Base-by-base conservation (phyloP, 2,329 filamentous ascomycete genomes). In the Penicillium concentricum region DNA sequence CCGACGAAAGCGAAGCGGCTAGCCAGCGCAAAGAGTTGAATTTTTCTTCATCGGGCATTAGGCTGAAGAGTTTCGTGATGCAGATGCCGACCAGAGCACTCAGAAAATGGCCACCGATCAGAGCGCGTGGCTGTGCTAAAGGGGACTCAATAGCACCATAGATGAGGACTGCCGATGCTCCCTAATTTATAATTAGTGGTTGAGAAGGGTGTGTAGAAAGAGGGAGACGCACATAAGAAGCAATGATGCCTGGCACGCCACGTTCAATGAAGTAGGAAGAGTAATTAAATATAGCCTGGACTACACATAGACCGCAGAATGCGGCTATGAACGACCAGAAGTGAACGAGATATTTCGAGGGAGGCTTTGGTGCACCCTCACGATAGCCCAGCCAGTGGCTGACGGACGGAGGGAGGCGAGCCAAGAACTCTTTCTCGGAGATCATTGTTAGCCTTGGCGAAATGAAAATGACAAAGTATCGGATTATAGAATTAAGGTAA, bases 341-440 rank as follows among this genome's bases (percentile, higher is more conserved):
- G 22, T 62, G 63, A 24, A 64, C 32, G 32, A 59, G 51, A 51
- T 65, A 67, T 46, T 50, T 56, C 12, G 59, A 53, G 5, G 67
- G 57, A 13, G 67, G 66, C 46, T 61, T 61, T 7, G 62, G 62
- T 26, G 62, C 35, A 26, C 54, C 57, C 24, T 63, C 28, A 4
- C 66, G 66, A 42, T 68, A 67, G 57, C 66, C 67, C 10, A 69
- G 52, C 63, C 65, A 69, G 58, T 66, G 66, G 37, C 65, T 65
- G n/a, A 69, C 47, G 59, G 61, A 60, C 30, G 37, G 49, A 6
- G 67, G 67, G 8, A 69, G 59, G 37, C 37, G 48, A 12, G 37
- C 24, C 37, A 51, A n/a, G n/a, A 51, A 51, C 18, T 42, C 86
- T 48, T 24, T 37, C 22, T 48, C 45, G 9, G 45, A 48, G 26